Percentiles rank a stretch among this genome's conserved stretches.
These are phyloP conservation scores for Echium plantagineum DNA, from an alignment of 257 asterid genomes.

Conservation along the genomic window DNA sequence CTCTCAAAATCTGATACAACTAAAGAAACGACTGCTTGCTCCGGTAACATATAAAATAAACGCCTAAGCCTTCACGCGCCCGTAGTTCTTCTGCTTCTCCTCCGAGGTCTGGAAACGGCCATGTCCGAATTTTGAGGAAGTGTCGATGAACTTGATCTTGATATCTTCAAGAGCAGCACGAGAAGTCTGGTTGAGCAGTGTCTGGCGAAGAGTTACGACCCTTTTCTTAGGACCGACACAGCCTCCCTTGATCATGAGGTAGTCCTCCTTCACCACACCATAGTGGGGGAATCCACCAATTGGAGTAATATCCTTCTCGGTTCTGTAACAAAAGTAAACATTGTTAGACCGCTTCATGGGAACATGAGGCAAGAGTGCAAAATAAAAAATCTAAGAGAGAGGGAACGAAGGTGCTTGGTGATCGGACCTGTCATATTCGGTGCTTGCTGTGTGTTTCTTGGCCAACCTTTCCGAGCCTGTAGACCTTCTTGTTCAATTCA, in stretches of 20 bases:
- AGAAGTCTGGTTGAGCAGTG: constrained; percentile 71
- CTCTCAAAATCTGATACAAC: not conserved
- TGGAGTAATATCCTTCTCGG: constrained; percentile 76
- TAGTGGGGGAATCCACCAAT: constrained; percentile 83
- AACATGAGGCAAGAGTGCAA: not conserved
- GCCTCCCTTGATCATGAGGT: constrained; percentile 69
- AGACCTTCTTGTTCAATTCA: constrained; percentile 87
- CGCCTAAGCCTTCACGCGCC: constrained; percentile 47
- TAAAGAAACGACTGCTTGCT: not conserved
- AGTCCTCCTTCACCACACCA: constrained; percentile 69
- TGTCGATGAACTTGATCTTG: constrained; percentile 62
- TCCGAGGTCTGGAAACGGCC: constrained; percentile 79
- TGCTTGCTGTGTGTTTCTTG: constrained; percentile 52
- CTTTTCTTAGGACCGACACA: constrained; percentile 79
- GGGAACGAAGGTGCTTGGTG: not conserved
- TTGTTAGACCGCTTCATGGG: not conserved
- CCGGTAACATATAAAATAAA: not conserved
- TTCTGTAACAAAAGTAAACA: constrained; percentile 24
- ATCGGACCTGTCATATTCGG: constrained; percentile 73
- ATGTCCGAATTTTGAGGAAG: constrained; percentile 73
- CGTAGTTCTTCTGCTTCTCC: constrained; percentile 63
- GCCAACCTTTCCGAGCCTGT: constrained; percentile 78
- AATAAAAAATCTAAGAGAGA: not conserved
- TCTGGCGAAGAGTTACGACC: constrained; percentile 64
- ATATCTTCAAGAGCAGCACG: constrained; percentile 65